Conservation (phyloP, 257 asterid species). For the Cynanchum wilfordii region DNA sequence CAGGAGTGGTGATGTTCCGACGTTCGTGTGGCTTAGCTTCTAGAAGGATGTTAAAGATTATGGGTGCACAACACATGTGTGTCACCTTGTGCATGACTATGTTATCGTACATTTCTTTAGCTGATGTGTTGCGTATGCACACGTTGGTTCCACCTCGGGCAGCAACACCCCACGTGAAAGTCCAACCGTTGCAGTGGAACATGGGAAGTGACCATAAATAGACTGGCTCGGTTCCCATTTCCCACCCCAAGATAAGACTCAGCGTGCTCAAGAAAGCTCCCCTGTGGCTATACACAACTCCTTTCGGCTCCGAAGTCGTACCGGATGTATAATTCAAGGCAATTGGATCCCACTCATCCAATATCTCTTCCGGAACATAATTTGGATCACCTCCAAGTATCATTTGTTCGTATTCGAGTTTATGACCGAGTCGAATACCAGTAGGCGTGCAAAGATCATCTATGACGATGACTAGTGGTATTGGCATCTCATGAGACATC, state of each 20-base stretch:
- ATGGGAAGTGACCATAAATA: slow-evolving; percentile 90
- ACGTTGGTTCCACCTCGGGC: slow-evolving; percentile 92
- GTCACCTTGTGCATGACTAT: slow-evolving; percentile 61
- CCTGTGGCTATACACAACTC: slow-evolving; percentile 83
- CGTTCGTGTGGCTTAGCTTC: slow-evolving; percentile 57
- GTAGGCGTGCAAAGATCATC: slow-evolving; percentile 57
- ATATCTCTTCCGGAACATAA: slow-evolving; percentile 27
- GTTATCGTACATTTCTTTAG: slow-evolving; percentile 53
- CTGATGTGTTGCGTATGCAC: slow-evolving; percentile 68
- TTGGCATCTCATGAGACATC: slow-evolving; percentile 20
- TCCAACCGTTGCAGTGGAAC: slow-evolving; percentile 98
- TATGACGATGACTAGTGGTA: slow-evolving; percentile 57
- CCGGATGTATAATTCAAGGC: slow-evolving; percentile 83
- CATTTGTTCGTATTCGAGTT: slow-evolving; percentile 63
- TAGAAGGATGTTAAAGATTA: slow-evolving; percentile 56
- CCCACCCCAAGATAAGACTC: slow-evolving; percentile 69
- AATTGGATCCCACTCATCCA: slow-evolving; percentile 78
- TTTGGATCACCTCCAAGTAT: slow-evolving; percentile 40
- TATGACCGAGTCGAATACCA: slow-evolving; percentile 38
- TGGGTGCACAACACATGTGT: slow-evolving; percentile 91
- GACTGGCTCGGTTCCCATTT: slow-evolving; percentile 67
- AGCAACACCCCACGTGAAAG: slow-evolving; percentile 87
- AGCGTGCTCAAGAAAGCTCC: slow-evolving; percentile 78
- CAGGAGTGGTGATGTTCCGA: slow-evolving; percentile 24
- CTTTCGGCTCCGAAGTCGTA: slow-evolving; percentile 81